These are phyloP conservation scores for Fusarium albidum DNA, from an alignment of 2,329 filamentous ascomycete genomes.

Conservation along the genomic window DNA sequence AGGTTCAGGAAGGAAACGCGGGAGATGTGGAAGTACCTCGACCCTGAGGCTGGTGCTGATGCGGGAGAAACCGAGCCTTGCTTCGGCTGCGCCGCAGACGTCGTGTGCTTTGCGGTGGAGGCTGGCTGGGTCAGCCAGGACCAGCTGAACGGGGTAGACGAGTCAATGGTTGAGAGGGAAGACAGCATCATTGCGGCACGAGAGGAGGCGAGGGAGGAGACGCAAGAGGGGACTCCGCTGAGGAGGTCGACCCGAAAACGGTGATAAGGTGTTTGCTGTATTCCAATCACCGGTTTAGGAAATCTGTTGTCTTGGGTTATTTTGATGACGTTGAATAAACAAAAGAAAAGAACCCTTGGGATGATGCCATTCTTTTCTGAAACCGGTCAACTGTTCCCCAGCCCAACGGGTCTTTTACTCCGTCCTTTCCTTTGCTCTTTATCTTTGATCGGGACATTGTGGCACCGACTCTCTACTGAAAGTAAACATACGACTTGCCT, in stretches of 20 bases:
- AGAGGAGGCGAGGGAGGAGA: conserved; percentile 37
- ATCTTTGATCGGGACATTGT: too few species aligned
- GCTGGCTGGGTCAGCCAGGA: conserved; percentile 64
- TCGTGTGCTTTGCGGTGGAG: conserved; percentile 65
- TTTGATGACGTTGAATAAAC: background rate
- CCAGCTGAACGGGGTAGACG: conserved; percentile 55
- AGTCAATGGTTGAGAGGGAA: conserved; percentile 48
- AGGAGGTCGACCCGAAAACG: conserved; percentile 39
- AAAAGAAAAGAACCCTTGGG: too few species aligned
- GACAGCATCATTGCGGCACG: conserved; percentile 51
- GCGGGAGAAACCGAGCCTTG: conserved; percentile 56
- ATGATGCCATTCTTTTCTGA: too few species aligned
- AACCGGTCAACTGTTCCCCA: too few species aligned
- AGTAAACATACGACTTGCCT: too few species aligned
- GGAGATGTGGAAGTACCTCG: conserved; percentile 63
- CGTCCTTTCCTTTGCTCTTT: background rate
- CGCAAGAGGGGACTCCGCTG: conserved; percentile 28
- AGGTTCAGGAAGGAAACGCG: conserved; percentile 57
- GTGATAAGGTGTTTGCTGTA: conserved; percentile 5
- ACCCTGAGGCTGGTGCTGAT: conserved; percentile 59
- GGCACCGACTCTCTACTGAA: background rate
- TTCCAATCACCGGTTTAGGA: conserved; percentile 9
- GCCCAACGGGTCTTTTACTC: background rate
- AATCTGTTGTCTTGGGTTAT: conserved; percentile 8
- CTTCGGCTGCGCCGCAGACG: conserved; percentile 64